Percentiles rank a stretch among this genome's conserved stretches.
Conservation (phyloP, 106 monocot genomes). For the Platanthera guangdongensis region DNA sequence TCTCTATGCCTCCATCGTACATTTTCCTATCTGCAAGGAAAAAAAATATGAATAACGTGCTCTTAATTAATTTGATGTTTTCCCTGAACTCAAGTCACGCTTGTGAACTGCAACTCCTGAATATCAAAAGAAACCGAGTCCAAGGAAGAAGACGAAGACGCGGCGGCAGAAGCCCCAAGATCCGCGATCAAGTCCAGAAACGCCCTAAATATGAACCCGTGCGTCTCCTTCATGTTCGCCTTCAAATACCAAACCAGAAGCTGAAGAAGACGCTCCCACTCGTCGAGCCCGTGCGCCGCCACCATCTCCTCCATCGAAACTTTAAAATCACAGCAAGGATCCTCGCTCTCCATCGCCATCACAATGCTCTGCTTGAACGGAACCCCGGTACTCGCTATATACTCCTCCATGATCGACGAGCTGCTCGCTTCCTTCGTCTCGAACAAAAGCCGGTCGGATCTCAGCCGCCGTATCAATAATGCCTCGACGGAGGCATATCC, state of each 20-base stretch:
- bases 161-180: slow-evolving; percentile 6
- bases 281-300: slow-evolving; percentile 24
- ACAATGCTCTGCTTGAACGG: slow-evolving; percentile 19
- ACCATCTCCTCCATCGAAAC: slow-evolving; percentile 77
- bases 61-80: not conserved
- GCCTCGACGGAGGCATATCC: not conserved
- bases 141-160: not conserved
- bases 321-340: slow-evolving; percentile 36
- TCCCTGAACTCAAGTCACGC: not conserved
- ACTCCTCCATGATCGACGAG: slow-evolving; percentile 32
- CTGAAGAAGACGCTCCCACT: slow-evolving; percentile 36
- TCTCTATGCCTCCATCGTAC: too few species aligned
- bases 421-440: slow-evolving; percentile 32
- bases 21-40: too few species aligned
- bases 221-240: slow-evolving; percentile 32
- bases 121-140: not conserved
- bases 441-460: slow-evolving; percentile 49
- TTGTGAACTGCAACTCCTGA: not conserved
- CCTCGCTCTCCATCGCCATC: slow-evolving; percentile 31
- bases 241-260: slow-evolving; percentile 42
- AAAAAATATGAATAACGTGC: too few species aligned
- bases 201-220: slow-evolving; percentile 36
- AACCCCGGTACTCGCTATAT: not conserved
- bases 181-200: slow-evolving; percentile 37
- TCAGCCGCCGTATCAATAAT: slow-evolving; percentile 20